Evolutionary conservation across 306 rosid species (phyloP).

Genomic region (Erythrophleum fordii): DNA sequence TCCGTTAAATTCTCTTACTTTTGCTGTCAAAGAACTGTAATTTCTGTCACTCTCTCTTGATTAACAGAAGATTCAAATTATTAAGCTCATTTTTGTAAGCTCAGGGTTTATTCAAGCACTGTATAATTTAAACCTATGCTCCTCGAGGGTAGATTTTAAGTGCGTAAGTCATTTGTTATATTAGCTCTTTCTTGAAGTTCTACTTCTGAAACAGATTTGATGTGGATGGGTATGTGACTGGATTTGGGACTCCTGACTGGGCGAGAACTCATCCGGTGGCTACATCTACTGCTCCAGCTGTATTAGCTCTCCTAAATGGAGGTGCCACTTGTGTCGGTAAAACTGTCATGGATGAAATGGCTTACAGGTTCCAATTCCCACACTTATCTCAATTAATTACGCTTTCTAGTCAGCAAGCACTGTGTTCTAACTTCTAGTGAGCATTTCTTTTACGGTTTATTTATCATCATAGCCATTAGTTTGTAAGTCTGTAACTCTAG

Average conservation of each 20-base stretch:
- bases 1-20: constrained; percentile 77
- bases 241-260: constrained; percentile 96
- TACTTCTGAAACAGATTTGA: constrained; percentile 65
- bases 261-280: constrained; percentile 83
- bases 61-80: neutral
- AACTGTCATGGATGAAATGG: constrained; percentile 98
- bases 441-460: neutral
- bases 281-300: constrained; percentile 72
- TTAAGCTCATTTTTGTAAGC: neutral
- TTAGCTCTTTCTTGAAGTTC: neutral
- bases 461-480: neutral
- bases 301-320: constrained; percentile 59
- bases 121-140: neutral
- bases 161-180: neutral
- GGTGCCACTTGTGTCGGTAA: constrained; percentile 89
- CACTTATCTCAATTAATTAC: neutral
- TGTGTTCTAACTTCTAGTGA: neutral
- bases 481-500: neutral
- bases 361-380: constrained; percentile 62
- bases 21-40: constrained; percentile 94
- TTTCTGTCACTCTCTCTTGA: constrained; percentile 14
- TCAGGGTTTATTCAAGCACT: neutral
- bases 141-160: neutral
- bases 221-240: constrained; percentile 74
- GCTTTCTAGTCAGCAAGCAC: neutral